phyloP scores from a whole-genome alignment of 2,329 filamentous ascomycete species.

The Fusarium euwallaceae region DNA sequence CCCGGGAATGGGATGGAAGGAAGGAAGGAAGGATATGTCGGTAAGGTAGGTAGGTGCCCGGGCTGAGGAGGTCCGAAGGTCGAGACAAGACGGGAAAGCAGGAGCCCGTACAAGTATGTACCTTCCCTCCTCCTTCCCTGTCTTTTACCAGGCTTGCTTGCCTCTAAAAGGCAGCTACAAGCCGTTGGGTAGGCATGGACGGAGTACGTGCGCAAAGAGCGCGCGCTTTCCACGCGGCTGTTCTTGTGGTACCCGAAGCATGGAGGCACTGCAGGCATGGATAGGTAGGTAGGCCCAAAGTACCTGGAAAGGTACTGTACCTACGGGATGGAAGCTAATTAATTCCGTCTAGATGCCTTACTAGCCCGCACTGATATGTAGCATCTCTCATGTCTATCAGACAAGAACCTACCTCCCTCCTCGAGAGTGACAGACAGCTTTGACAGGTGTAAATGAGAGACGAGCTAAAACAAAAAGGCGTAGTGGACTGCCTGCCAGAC shows the following conservation, averaged over 20 bases:
- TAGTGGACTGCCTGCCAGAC: background rate
- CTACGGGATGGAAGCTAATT: background rate
- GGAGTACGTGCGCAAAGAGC: conserved; percentile 27
- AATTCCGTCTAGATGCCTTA: background rate
- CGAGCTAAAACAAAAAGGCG: conserved; percentile 17
- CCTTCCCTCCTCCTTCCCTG: conserved; percentile 24
- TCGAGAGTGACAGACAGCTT: conserved; percentile 11
- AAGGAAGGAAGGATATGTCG: background rate
- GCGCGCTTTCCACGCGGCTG: conserved; percentile 34
- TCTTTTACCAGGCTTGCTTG: conserved; percentile 26
- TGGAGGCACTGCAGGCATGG: background rate
- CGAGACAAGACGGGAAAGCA: background rate
- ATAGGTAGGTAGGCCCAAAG: background rate
- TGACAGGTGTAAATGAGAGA: conserved; percentile 28
- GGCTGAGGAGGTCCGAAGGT: background rate
- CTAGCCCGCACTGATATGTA: too few relatives aligned
- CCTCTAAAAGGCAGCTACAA: conserved; percentile 39
- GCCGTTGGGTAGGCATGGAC: conserved; percentile 24
- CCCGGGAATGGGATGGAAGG: background rate
- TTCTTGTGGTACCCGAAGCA: conserved; percentile 11
- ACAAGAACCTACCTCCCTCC: background rate
- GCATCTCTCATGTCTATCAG: too few relatives aligned
- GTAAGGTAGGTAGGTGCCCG: background rate
- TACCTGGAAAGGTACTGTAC: background rate
- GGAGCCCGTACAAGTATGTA: conserved; percentile 13